Base-by-base conservation (phyloP, 257 asterid species). In the Nicotiana tomentosiformis region DNA sequence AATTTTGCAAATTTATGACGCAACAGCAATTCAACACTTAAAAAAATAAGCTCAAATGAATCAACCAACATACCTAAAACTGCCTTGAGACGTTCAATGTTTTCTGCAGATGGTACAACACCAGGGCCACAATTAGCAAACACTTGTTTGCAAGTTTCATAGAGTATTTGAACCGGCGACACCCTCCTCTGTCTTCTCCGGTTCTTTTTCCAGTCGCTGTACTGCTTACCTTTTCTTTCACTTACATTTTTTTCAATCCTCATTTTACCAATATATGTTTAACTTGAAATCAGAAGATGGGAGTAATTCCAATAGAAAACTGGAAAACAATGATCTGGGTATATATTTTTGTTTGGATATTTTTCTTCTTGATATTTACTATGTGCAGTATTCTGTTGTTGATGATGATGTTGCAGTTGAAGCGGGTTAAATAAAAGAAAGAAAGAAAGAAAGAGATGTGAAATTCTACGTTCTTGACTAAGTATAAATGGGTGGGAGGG, bases 41-140 rank as follows among this genome's bases (percentile, higher is more conserved):
- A 29, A 7, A 14, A 20, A 5, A 51, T 23, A 49, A 18, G 10
- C 58, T 76, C 58, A 76, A 76, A 64, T 4, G 30, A 64, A 61
- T 23, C 60, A 46, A 72, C 60, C 14, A 60, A 12, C 32, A 69
- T 91, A 95, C 99, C 99, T 88, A 95, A 83, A 84, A 93, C 87
- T 53, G 91, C 85, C 4, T 95, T 86, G 29, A 95, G 97, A 77
- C 86, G 89, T 57, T 91, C 91, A 1, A 95, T 86, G 72, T 94
- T 92, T 3, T 93, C 94, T 0, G 94, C 87, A 0, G 97, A 79
- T 0, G 99, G 99, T 35, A 95, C 93, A 84, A 94, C 84, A 84
- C 90, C 97, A 26, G 98, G 97, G 7, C 93, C 96, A 85, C 95
- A 95, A 88, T 90, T 94, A 6, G 91, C 96, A 88, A 94, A 95